phyloP scores from a whole-genome alignment of 163 green algal genomes.

The Botryococcus braunii region DNA sequence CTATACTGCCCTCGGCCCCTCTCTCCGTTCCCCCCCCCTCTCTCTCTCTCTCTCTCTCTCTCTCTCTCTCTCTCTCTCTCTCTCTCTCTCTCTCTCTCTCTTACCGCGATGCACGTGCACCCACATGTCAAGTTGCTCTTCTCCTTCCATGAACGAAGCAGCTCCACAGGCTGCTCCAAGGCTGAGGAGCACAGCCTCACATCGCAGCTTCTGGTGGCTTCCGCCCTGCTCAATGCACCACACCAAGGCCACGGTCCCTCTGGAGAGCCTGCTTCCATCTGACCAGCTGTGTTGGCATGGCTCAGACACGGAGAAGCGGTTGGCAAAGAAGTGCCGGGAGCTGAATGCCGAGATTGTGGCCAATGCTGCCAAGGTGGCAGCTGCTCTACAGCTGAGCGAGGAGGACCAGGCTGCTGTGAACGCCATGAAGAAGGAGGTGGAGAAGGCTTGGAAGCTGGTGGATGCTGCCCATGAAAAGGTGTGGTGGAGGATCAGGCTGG shows the following conservation, averaged over 20 bases:
- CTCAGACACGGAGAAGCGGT: conserved; percentile 78
- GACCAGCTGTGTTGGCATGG: neutral
- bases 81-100: too few species aligned
- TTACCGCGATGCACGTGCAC: too few species aligned
- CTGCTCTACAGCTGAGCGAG: conserved; percentile 78
- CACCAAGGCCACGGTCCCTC: neutral
- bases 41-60: too few species aligned
- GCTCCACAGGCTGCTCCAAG: neutral
- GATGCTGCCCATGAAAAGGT: conserved; percentile 81
- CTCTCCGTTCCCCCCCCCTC: too few species aligned
- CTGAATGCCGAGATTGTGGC: conserved; percentile 82
- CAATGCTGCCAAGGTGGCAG: conserved; percentile 81
- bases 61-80: too few species aligned
- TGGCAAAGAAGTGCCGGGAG: conserved; percentile 80
- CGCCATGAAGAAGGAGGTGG: conserved; percentile 83
- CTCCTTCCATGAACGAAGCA: neutral
- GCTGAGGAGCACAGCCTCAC: neutral
- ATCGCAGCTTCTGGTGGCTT: neutral
- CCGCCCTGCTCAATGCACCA: neutral
- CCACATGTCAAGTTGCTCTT: too few species aligned
- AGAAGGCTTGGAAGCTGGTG: conserved; percentile 90
- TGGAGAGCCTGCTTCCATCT: neutral
- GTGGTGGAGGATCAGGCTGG: too few species aligned
- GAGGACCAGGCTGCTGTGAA: conserved; percentile 82
- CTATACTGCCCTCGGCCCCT: too few species aligned